Evolutionary conservation across 2,329 filamentous ascomycete species (phyloP), one percentile per base, ranked within the genome.

Genomic region (Clonostachys solani): DNA sequence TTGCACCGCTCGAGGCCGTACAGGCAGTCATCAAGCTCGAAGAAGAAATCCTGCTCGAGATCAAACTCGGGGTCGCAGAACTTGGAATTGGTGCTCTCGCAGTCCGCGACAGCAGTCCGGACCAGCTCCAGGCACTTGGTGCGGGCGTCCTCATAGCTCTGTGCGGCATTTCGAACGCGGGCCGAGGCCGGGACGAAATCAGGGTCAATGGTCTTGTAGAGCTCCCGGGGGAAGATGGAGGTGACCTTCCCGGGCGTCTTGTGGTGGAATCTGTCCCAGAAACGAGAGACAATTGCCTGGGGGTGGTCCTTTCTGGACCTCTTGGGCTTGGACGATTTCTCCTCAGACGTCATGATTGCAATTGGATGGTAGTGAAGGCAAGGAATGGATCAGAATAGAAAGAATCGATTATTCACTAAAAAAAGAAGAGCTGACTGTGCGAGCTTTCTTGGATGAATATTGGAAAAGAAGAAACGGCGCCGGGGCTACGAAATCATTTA

Each of bases 21-120:
- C 17, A 57, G 47, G 49, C 73, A 67, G 54, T 60, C 56, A 23
- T 73, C 60, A 12, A 55, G 44, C 2, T 43, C 40, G 6, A 71
- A 74, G 54, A 42, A 44, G 44, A 55, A 54, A 47, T 73, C 70
- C 7, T 52, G 49, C 53, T 72, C 70, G 43, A 73, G 65, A 47
- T 73, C 68, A 47, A 72, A 74, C 52, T 72, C 68, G 2, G 67
- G 60, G 45, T 74, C 71, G 42, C 65, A 70, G 48, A 68, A 73
- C 56, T 71, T 73, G 47, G 69, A 62, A 50, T 74, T 74, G 23
- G 67, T 72, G 29, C 68, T 67, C 41, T 66, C 57, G 55, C 69
- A 74, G 50, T 73, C 68, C 38, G 59, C 59, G 38, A 71, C 62
- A 44, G 72, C 63, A 33, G 66, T 63, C 37, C 55, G 59, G 15